Evolutionary conservation across 106 monocot species (phyloP).

Genomic region (Vanilla planifolia): DNA sequence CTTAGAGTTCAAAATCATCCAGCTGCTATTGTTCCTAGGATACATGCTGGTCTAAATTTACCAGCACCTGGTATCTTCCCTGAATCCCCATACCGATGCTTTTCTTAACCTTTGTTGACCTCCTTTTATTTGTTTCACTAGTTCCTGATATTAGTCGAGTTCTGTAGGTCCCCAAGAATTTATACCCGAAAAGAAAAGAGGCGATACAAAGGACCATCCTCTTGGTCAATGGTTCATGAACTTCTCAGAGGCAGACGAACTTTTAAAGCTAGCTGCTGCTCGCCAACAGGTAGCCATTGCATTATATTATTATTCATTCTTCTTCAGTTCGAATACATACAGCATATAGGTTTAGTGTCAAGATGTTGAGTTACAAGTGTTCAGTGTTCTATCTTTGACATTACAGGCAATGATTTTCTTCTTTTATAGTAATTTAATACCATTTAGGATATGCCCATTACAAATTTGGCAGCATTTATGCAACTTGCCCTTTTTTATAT

Average conservation of each 20-base stretch:
- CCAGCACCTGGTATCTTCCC: constrained; percentile 48
- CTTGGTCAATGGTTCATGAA: constrained; percentile 81
- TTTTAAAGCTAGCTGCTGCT: constrained; percentile 92
- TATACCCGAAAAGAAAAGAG: constrained; percentile 61
- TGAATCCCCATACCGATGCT: not conserved
- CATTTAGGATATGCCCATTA: too few species aligned
- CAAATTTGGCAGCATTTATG: too few species aligned
- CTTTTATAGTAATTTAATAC: too few species aligned
- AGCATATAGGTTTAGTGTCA: too few species aligned
- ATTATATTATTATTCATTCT: not conserved
- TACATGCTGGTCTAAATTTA: constrained; percentile 64
- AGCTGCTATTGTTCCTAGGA: constrained; percentile 71
- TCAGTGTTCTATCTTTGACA: too few species aligned
- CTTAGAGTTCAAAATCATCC: constrained; percentile 83
- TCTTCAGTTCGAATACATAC: too few species aligned
- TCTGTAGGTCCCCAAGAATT: constrained; percentile 52
- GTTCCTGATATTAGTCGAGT: not conserved
- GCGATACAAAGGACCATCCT: constrained; percentile 88
- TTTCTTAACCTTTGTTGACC: not conserved
- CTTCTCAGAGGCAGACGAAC: constrained; percentile 99
- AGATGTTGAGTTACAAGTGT: too few species aligned
- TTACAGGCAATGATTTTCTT: too few species aligned
- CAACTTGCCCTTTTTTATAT: too few species aligned
- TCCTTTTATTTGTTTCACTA: not conserved
- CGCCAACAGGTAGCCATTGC: constrained; percentile 67